Percentiles rank a stretch among this genome's conserved stretches.
phyloP scores from a whole-genome alignment of 2,329 filamentous ascomycete species.

The Colletotrichum sp. region DNA sequence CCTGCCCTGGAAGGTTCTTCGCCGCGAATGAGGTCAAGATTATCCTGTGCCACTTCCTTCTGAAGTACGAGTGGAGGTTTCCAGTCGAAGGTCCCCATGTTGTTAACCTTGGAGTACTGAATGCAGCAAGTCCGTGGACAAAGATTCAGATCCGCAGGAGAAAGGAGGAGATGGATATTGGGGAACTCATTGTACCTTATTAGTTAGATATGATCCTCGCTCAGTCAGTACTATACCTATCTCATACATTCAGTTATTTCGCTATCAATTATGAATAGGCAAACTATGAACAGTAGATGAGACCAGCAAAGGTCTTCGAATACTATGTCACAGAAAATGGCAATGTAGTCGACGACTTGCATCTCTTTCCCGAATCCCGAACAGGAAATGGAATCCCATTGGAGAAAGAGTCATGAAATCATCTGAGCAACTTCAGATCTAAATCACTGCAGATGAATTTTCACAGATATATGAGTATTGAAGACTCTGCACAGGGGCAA shows the following conservation, averaged over 20 bases:
- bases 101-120: neutral
- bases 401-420: no score
- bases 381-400: no score
- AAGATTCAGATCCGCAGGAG: neutral
- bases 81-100: neutral
- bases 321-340: neutral
- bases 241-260: neutral
- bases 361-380: neutral
- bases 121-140: neutral
- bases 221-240: neutral
- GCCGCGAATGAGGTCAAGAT: neutral
- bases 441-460: no score
- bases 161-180: neutral
- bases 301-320: fast-evolving
- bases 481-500: no score
- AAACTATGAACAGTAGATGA: fast-evolving
- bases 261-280: neutral
- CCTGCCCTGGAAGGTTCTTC: neutral
- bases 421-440: neutral
- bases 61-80: neutral
- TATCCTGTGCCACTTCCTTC: neutral
- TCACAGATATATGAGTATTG: no score
- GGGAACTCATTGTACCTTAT: neutral
- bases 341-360: fast-evolving
- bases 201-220: neutral